These are phyloP conservation scores for Amborella trichopoda DNA, from an alignment of 164 flowering plant genomes.

Conservation along the genomic window DNA sequence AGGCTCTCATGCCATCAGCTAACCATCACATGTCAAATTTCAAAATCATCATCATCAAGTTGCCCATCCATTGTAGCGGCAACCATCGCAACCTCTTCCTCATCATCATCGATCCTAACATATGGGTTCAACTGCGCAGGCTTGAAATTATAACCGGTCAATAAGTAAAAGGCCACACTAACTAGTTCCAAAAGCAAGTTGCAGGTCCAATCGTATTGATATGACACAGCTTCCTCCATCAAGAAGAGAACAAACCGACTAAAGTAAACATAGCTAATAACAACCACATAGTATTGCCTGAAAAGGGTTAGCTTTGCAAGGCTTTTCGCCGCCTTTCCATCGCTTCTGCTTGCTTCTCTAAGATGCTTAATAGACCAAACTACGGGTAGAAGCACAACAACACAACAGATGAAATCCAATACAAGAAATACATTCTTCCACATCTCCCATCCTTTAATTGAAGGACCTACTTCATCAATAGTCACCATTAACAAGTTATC, in stretches of 20 bases:
- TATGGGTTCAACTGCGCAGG: neutral
- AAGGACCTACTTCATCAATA: no score
- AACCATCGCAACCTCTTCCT: neutral
- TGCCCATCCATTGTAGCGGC: no score
- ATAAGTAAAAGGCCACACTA: neutral
- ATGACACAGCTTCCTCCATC: neutral
- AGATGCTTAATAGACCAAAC: neutral
- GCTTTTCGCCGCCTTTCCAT: neutral
- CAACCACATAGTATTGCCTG: neutral
- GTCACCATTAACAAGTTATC: no score
- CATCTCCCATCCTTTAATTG: no score
- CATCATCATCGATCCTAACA: neutral
- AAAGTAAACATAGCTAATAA: neutral
- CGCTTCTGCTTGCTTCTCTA: neutral
- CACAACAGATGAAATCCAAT: no score
- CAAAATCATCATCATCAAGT: no score
- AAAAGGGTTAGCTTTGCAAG: neutral
- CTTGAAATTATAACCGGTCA: neutral
- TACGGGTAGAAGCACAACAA: no score
- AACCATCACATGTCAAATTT: no score
- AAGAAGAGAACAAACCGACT: neutral
- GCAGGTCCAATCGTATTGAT: neutral
- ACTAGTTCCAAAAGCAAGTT: neutral
- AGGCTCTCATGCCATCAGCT: no score
- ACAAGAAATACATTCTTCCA: no score